These are phyloP conservation scores for Diplodia intermedia DNA, from an alignment of 2,329 filamentous ascomycete species.

Conservation along the genomic window DNA sequence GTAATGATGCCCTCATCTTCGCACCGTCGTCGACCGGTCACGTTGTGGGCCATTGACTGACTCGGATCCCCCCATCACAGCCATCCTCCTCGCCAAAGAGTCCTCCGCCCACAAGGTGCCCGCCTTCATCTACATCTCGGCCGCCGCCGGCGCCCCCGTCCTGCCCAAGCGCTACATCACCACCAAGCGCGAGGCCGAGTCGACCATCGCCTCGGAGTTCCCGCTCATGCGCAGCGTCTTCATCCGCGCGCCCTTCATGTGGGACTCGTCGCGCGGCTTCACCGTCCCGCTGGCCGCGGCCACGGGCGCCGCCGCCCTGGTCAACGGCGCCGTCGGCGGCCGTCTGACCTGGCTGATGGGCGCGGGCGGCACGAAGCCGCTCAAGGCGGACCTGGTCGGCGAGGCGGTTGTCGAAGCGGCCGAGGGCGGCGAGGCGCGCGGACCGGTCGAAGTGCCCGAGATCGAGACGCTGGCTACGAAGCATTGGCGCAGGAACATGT, in stretches of 20 bases:
- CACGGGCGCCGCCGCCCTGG: slow-evolving; percentile 74
- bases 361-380: slow-evolving; percentile 80
- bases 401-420: slow-evolving; percentile 90
- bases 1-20: slow-evolving; percentile 43
- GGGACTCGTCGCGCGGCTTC: slow-evolving; percentile 79
- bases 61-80: slow-evolving; percentile 46
- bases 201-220: slow-evolving; percentile 73
- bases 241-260: slow-evolving; percentile 85
- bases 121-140: slow-evolving; percentile 87
- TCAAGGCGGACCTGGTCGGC: slow-evolving; percentile 86
- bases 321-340: slow-evolving; percentile 80
- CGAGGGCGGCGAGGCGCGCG: slow-evolving; percentile 73
- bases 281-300: slow-evolving; percentile 85
- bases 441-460: slow-evolving; percentile 76
- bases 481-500: slow-evolving; percentile 89
- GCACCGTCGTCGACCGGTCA: background rate
- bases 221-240: slow-evolving; percentile 81
- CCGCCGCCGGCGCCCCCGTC: slow-evolving; percentile 82
- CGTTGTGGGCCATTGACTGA: background rate
- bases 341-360: slow-evolving; percentile 79
- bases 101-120: slow-evolving; percentile 68
- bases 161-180: slow-evolving; percentile 85
- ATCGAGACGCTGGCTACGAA: slow-evolving; percentile 83
- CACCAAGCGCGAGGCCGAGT: slow-evolving; percentile 91
- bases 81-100: slow-evolving; percentile 81